Percentiles rank a stretch among this genome's conserved stretches.
These are phyloP conservation scores for Cystofilobasidium bisporidii DNA, from an alignment of 768 basidiomycete genomes.

Conservation along the genomic window DNA sequence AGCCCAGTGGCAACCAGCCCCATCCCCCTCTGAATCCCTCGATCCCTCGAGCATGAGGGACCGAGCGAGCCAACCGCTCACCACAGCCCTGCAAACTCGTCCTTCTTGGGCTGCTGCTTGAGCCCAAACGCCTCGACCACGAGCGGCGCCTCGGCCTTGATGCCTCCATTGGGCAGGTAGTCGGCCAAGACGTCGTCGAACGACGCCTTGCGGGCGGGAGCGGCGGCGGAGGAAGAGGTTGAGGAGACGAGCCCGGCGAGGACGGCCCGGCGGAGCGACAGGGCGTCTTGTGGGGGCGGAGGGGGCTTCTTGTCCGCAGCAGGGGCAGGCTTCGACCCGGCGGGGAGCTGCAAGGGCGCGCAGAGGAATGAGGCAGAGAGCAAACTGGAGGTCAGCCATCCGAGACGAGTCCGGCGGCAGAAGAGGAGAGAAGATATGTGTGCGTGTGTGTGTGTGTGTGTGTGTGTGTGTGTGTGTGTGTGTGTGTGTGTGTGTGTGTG, in stretches of 20 bases:
- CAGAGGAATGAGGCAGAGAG: too few species aligned
- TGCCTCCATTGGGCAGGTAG: neutral
- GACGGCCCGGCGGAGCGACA: conserved; percentile 21
- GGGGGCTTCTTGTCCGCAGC: neutral
- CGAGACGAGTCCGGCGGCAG: too few species aligned
- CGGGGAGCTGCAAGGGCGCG: neutral
- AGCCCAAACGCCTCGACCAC: neutral
- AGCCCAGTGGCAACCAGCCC: too few species aligned
- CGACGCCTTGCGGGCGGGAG: neutral
- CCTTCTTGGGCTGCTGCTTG: neutral
- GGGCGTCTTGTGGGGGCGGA: conserved; percentile 17
- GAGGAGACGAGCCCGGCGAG: conserved; percentile 6
- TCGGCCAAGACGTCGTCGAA: conserved; percentile 13
- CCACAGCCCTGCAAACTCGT: neutral
- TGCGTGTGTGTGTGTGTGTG: too few species aligned
- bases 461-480: too few species aligned
- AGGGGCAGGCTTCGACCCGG: neutral
- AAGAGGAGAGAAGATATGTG: neutral
- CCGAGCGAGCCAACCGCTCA: too few species aligned
- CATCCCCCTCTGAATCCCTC: too few species aligned
- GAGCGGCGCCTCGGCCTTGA: neutral
- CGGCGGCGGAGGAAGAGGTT: neutral
- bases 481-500: too few species aligned
- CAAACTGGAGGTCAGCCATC: too few species aligned
- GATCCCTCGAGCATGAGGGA: too few species aligned